A percentile compares a stretch with the other conserved stretches of the same genome.
Evolutionary conservation across 2,329 filamentous ascomycete genomes (phyloP).

Genomic region (Acephala macrosclerotiorum): DNA sequence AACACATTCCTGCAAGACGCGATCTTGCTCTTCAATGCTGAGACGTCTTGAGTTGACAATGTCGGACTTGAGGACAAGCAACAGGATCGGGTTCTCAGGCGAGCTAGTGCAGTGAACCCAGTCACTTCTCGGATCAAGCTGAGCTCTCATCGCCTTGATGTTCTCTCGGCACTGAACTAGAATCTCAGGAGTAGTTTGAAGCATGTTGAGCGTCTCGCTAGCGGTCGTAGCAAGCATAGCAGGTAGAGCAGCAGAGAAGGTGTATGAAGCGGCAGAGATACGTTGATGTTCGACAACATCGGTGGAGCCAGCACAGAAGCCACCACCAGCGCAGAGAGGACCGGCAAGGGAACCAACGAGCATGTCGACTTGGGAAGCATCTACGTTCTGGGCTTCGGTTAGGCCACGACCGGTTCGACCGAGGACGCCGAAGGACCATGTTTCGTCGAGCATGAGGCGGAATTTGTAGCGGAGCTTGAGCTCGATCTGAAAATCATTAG

Average conservation of each 20-base stretch:
- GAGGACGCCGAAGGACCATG: slow-evolving; percentile 94
- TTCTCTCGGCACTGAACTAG: slow-evolving; percentile 83
- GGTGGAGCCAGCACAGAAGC: slow-evolving; percentile 90
- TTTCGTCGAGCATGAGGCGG: slow-evolving; percentile 95
- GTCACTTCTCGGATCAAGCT: slow-evolving; percentile 91
- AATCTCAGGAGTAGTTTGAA: slow-evolving; percentile 88
- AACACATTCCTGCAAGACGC: slow-evolving; percentile 87
- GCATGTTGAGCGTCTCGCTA: slow-evolving; percentile 84
- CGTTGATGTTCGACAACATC: slow-evolving; percentile 97
- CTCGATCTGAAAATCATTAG: slow-evolving; percentile 67
- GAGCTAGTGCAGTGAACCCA: slow-evolving; percentile 87
- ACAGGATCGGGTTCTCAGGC: slow-evolving; percentile 84
- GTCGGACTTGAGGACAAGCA: slow-evolving; percentile 84
- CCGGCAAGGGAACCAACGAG: slow-evolving; percentile 93
- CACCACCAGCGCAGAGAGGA: slow-evolving; percentile 88
- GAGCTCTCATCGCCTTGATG: slow-evolving; percentile 82
- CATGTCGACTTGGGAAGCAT: slow-evolving; percentile 94
- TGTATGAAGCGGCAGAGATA: slow-evolving; percentile 90
- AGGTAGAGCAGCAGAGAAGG: slow-evolving; percentile 92
- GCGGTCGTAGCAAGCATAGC: slow-evolving; percentile 96
- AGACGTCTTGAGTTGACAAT: slow-evolving; percentile 76
- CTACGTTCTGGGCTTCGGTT: slow-evolving; percentile 96
- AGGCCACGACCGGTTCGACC: slow-evolving; percentile 90
- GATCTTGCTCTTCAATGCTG: slow-evolving; percentile 79
- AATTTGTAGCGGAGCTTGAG: slow-evolving; percentile 98